Percentiles rank a stretch among this genome's conserved stretches.
Conservation (phyloP, 1,284 basidiomycete genomes). For the Melanopsichium pennsylvanicum region DNA sequence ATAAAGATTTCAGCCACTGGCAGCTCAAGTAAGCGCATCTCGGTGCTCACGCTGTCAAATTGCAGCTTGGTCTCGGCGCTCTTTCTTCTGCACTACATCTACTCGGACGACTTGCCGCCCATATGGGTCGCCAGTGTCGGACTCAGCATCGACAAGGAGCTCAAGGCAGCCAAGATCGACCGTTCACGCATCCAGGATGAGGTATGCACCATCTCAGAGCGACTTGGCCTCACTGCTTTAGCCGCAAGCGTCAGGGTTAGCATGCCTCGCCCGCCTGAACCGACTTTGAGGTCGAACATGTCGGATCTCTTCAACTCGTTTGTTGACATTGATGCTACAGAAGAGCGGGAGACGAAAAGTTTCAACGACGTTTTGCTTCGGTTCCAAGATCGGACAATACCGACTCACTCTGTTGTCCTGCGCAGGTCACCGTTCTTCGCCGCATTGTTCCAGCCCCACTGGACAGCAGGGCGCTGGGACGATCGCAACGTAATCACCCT, state of each 20-base stretch:
- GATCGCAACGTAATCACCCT: conserved; percentile 71
- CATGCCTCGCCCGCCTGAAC: conserved; percentile 65
- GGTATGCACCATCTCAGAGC: conserved; percentile 71
- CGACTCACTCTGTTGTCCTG: conserved; percentile 78
- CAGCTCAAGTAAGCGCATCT: conserved; percentile 10
- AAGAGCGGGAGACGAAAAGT: conserved; percentile 11
- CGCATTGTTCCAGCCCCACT: conserved; percentile 83
- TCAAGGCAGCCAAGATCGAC: conserved; percentile 73
- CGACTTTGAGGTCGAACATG: conserved; percentile 71
- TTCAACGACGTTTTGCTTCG: conserved; percentile 78
- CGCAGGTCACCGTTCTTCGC: conserved; percentile 85
- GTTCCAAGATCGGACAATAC: conserved; percentile 76
- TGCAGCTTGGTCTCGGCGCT: conserved; percentile 76
- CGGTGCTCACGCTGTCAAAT: conserved; percentile 62
- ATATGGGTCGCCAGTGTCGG: conserved; percentile 84
- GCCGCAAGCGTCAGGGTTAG: conserved; percentile 66
- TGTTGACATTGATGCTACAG: conserved; percentile 15
- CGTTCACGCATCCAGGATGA: conserved; percentile 71
- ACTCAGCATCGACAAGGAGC: conserved; percentile 68
- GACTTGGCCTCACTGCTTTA: conserved; percentile 69
- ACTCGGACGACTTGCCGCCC: conserved; percentile 82
- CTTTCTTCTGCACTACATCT: conserved; percentile 83
- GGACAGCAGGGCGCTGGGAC: conserved; percentile 77
- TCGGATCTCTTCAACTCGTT: conserved; percentile 67
- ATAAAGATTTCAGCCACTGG: conserved; percentile 20